Percentiles rank a stretch among this genome's conserved stretches.
phyloP scores from a whole-genome alignment of 345 rosid species.

The Corymbia maculata region DNA sequence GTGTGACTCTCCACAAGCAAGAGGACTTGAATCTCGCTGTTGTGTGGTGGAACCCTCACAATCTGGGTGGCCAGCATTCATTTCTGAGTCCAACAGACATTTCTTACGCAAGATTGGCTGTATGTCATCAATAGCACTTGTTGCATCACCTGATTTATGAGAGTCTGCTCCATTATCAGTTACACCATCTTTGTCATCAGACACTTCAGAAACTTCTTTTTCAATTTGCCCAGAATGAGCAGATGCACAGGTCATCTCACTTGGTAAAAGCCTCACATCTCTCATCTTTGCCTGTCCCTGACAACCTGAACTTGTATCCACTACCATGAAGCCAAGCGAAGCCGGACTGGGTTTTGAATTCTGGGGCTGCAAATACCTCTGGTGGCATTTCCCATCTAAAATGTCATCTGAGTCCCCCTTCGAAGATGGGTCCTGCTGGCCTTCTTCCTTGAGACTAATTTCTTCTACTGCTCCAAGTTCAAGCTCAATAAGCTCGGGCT shows the following conservation, averaged over 20 bases:
- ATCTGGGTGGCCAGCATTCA: neutral
- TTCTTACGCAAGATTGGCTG: neutral
- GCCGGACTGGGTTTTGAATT: neutral
- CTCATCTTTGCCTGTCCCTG: constrained; percentile 16
- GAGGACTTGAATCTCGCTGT: neutral
- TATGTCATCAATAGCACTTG: neutral
- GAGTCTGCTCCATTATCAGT: neutral
- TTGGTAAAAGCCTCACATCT: constrained; percentile 30
- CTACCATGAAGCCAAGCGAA: constrained; percentile 23
- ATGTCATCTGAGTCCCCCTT: constrained; percentile 6
- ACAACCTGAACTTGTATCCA: constrained; percentile 32
- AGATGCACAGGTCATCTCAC: constrained; percentile 6
- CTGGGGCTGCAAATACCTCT: constrained; percentile 28
- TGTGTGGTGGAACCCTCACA: neutral
- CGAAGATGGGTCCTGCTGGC: neutral
- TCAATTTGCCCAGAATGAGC: constrained; percentile 9
- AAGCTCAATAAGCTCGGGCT: constrained; percentile 46
- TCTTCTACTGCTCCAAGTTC: constrained; percentile 8
- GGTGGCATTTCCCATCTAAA: constrained; percentile 9
- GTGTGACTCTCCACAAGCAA: neutral
- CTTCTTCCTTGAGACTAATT: constrained; percentile 9
- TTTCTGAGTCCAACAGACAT: neutral
- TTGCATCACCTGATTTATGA: neutral
- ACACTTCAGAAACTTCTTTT: constrained; percentile 7
- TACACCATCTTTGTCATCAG: neutral